Conservation (phyloP, 257 asterid genomes). For the Jasminum sambac region DNA sequence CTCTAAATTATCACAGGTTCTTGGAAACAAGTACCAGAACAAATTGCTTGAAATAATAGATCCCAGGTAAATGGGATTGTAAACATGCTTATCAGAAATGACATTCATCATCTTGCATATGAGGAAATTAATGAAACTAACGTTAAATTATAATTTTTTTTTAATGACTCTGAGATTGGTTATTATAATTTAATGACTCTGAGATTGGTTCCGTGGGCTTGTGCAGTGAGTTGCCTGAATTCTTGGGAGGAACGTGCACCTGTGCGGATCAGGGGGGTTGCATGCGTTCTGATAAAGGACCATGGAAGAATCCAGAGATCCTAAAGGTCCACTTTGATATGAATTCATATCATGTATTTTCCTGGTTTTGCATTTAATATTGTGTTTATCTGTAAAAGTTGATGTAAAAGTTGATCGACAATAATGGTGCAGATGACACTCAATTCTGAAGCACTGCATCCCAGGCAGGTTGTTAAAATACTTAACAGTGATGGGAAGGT, state of each 20-base stretch:
- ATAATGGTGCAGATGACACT: conserved; percentile 67
- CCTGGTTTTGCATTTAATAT: background rate
- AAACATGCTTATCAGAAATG: background rate
- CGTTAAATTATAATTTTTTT: no score
- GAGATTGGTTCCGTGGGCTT: conserved; percentile 20
- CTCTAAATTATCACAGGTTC: conserved; percentile 51
- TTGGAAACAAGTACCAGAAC: conserved; percentile 73
- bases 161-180: conserved; percentile 15
- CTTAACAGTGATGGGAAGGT: conserved; percentile 92
- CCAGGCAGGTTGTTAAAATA: conserved; percentile 89
- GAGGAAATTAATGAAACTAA: conserved; percentile 12
- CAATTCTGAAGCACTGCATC: conserved; percentile 75
- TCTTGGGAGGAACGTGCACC: conserved; percentile 71
- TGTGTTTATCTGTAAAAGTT: conserved; percentile 11
- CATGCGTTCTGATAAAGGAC: conserved; percentile 82
- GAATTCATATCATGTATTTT: background rate
- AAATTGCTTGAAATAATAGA: conserved; percentile 74
- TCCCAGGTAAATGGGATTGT: conserved; percentile 53
- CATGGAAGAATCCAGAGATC: conserved; percentile 76
- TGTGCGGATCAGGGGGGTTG: conserved; percentile 84
- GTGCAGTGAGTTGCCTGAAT: conserved; percentile 75
- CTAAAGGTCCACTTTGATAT: conserved; percentile 50
- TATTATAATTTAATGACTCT: conserved; percentile 9
- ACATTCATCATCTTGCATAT: conserved; percentile 15
- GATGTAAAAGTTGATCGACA: conserved; percentile 18